Conservation (phyloP, 345 rosid genomes). For the Brassica napus region Da-Ae NC_063447.1:2273001-2273500, state of each 20-base stretch:
- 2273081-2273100: neutral
- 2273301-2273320: slow-evolving; percentile 1
- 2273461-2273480: slow-evolving; percentile 70
- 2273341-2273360: slow-evolving; percentile 34
- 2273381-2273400: slow-evolving; percentile 36
- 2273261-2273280: neutral
- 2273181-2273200: neutral
- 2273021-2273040: slow-evolving; percentile 78
- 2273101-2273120: neutral
- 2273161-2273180: neutral
- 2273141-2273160: slow-evolving; percentile 26
- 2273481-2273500: slow-evolving; percentile 82
- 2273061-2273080: neutral
- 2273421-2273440: slow-evolving; percentile 73
- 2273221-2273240: slow-evolving; percentile 11
- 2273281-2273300: neutral
- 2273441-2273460: slow-evolving; percentile 60
- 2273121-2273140: slow-evolving; percentile 1
- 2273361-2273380: slow-evolving; percentile 54
- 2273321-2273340: neutral
- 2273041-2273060: slow-evolving; percentile 87
- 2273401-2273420: slow-evolving; percentile 64
- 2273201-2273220: neutral
- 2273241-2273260: neutral
- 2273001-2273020: slow-evolving; percentile 78